Percentiles rank a stretch among this genome's conserved stretches.
Evolutionary conservation across 129 eudicot species (phyloP).

Genomic region (Kitagawia praeruptora): DNA sequence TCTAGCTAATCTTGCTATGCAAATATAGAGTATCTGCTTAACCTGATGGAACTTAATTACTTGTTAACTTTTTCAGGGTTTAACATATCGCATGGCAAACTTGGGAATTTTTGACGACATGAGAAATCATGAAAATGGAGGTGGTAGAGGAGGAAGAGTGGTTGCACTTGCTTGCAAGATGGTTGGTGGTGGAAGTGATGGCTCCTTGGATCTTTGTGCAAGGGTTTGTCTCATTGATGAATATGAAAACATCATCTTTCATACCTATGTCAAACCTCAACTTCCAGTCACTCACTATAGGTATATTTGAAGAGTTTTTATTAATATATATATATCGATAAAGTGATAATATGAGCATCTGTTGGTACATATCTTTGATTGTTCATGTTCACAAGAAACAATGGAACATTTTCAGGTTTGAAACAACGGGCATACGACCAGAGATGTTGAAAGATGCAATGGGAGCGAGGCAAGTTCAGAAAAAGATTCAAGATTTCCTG

Average conservation of each 20-base stretch:
- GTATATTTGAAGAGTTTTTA: constrained; percentile 14
- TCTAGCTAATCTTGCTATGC: background rate
- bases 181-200: constrained; percentile 99
- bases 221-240: constrained; percentile 91
- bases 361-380: background rate
- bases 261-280: constrained; percentile 66
- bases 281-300: constrained; percentile 73
- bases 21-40: background rate
- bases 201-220: constrained; percentile 86
- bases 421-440: constrained; percentile 85
- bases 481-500: constrained; percentile 87
- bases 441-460: constrained; percentile 84
- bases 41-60: background rate
- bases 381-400: background rate
- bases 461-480: constrained; percentile 75
- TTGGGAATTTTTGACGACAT: constrained; percentile 65
- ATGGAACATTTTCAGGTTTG: constrained; percentile 47
- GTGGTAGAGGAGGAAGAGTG: constrained; percentile 42
- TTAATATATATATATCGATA: background rate
- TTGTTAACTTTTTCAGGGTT: constrained; percentile 28
- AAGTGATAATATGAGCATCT: background rate
- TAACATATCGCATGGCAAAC: constrained; percentile 66
- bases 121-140: constrained; percentile 47
- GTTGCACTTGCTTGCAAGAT: constrained; percentile 93
- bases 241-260: constrained; percentile 61